phyloP scores from a whole-genome alignment of 2,329 filamentous ascomycete genomes.

The Myriosclerotinia scirpicola region DNA sequence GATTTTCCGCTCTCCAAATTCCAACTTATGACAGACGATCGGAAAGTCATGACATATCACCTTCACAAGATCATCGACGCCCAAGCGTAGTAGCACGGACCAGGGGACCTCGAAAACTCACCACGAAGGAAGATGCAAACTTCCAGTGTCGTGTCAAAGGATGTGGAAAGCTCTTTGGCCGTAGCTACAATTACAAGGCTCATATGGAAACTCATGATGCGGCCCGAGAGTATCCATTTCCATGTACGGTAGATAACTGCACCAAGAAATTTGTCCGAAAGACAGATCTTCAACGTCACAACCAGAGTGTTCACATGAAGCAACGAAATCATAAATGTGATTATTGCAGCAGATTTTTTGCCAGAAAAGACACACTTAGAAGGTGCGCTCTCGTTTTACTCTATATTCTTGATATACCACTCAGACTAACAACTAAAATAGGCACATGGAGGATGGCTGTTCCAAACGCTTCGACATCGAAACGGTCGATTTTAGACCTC shows the following conservation, averaged over 20 bases:
- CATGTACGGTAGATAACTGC: constrained; percentile 65
- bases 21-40: constrained; percentile 36
- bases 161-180: constrained; percentile 77
- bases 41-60: constrained; percentile 32
- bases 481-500: constrained; percentile 39
- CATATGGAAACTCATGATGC: constrained; percentile 84
- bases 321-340: constrained; percentile 68
- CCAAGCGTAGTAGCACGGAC: constrained; percentile 34
- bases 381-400: constrained; percentile 52
- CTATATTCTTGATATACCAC: background rate
- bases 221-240: constrained; percentile 67
- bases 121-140: constrained; percentile 68
- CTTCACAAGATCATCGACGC: constrained; percentile 29
- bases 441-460: constrained; percentile 76
- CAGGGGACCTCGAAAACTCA: constrained; percentile 51
- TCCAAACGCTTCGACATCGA: constrained; percentile 57
- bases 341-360: constrained; percentile 70
- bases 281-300: constrained; percentile 69
- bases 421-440: constrained; percentile 40
- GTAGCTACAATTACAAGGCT: constrained; percentile 83
- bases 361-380: constrained; percentile 78
- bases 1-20: constrained; percentile 35
- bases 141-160: constrained; percentile 66
- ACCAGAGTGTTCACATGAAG: constrained; percentile 71
- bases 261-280: constrained; percentile 76